phyloP scores from a whole-genome alignment of 192 early-diverging fungal species.

The Funneliformis mosseae region DNA sequence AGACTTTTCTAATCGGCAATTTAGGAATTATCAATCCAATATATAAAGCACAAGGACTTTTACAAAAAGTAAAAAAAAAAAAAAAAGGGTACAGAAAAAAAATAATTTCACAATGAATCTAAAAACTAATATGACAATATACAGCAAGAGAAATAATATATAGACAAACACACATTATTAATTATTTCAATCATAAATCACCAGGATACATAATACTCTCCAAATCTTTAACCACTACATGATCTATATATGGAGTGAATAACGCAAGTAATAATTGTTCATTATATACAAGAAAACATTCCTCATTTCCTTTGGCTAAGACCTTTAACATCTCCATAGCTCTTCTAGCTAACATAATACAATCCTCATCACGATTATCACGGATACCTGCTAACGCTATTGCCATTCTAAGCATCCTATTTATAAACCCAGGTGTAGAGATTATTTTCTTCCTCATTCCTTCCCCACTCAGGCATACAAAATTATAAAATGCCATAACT shows the following conservation, averaged over 20 bases:
- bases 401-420: conserved; percentile 25
- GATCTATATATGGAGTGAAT: conserved; percentile 33
- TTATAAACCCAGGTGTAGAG: conserved; percentile 20
- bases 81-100: background rate
- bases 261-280: conserved; percentile 27
- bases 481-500: conserved; percentile 57
- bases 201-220: conserved; percentile 28
- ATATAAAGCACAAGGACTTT: background rate
- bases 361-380: background rate
- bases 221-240: conserved; percentile 11
- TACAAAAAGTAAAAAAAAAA: background rate
- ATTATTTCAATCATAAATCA: conserved; percentile 24
- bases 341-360: conserved; percentile 19
- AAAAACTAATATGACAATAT: too few species aligned
- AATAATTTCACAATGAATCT: too few species aligned
- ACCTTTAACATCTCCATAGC: conserved; percentile 28
- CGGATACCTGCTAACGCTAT: conserved; percentile 6
- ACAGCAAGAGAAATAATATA: too few species aligned
- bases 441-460: conserved; percentile 5
- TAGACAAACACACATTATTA: background rate
- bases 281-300: conserved; percentile 27
- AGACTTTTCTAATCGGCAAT: too few species aligned
- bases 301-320: conserved; percentile 27
- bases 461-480: conserved; percentile 39
- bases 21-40: background rate